phyloP scores from a whole-genome alignment of 306 rosid genomes.

The Sophora flavescens region DNA sequence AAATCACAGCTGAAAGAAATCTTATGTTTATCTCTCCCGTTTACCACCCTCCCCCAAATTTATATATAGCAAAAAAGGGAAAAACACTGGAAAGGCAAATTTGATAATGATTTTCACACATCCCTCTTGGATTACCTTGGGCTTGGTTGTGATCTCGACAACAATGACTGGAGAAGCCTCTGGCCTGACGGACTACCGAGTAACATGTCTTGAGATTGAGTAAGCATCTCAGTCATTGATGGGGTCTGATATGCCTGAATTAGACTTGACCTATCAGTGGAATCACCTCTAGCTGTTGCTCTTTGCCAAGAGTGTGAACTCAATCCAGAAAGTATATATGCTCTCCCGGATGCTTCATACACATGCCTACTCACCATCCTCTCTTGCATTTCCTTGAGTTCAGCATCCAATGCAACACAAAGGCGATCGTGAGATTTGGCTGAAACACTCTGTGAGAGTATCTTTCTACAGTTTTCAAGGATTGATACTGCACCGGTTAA shows the following conservation, averaged over 20 bases:
- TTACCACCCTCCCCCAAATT: conserved; percentile 54
- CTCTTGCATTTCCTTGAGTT: conserved; percentile 97
- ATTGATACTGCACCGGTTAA: conserved; percentile 69
- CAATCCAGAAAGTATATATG: conserved; percentile 93
- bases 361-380: conserved; percentile 95
- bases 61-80: conserved; percentile 48
- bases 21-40: conserved; percentile 54
- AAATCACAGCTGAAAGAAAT: conserved; percentile 67
- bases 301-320: conserved; percentile 99
- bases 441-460: conserved; percentile 65
- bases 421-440: conserved; percentile 76
- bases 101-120: conserved; percentile 46
- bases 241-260: conserved; percentile 94
- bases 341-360: conserved; percentile 97
- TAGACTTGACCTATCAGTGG: conserved; percentile 89
- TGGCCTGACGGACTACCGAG: conserved; percentile 86
- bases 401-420: conserved; percentile 91
- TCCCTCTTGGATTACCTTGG: conserved; percentile 68
- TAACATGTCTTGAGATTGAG: conserved; percentile 87
- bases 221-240: conserved; percentile 94
- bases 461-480: conserved; percentile 82
- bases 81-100: conserved; percentile 49
- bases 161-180: conserved; percentile 83
- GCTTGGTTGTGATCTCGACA: conserved; percentile 77
- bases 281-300: conserved; percentile 98